Percentiles rank a stretch among this genome's conserved stretches.
Evolutionary conservation across 2,329 filamentous ascomycete species (phyloP).

Genomic region (Sporothrix humicola): DNA sequence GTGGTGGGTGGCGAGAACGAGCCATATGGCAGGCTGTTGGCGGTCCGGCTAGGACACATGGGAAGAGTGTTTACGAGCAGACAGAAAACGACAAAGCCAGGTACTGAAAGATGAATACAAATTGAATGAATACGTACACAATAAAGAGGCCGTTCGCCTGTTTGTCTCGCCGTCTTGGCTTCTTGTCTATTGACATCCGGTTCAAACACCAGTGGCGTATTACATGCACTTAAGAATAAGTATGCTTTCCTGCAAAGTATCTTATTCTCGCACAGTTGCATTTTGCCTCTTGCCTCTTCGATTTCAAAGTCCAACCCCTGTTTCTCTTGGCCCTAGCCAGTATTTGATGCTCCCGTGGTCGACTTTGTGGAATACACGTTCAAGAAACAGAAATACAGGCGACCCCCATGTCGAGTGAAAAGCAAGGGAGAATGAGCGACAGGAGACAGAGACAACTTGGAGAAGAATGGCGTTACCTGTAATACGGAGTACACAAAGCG

Average conservation of each 20-base stretch:
- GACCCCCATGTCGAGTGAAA: background rate
- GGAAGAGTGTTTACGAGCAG: constrained; percentile 3
- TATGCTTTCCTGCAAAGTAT: background rate
- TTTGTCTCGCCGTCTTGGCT: background rate
- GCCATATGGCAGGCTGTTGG: background rate
- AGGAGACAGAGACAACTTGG: background rate
- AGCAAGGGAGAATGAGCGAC: background rate
- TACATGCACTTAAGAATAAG: background rate
- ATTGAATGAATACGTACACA: background rate
- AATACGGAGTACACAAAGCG: too few relatives aligned
- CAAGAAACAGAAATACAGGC: background rate
- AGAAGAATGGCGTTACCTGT: too few relatives aligned
- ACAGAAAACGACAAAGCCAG: background rate
- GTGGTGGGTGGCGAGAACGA: constrained; percentile 1
- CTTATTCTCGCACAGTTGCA: background rate
- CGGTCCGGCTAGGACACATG: background rate
- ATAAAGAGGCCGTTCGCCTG: background rate
- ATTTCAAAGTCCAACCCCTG: too few relatives aligned
- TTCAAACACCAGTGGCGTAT: constrained; percentile 21
- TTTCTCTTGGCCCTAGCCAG: too few relatives aligned
- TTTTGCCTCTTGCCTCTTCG: background rate
- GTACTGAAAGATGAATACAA: background rate
- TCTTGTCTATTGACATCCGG: constrained; percentile 2
- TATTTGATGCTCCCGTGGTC: too few relatives aligned
- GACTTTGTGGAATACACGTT: too few relatives aligned